Base-by-base conservation (phyloP, 192 early-diverging fungal species). In the Coemansia sp. region DNA sequence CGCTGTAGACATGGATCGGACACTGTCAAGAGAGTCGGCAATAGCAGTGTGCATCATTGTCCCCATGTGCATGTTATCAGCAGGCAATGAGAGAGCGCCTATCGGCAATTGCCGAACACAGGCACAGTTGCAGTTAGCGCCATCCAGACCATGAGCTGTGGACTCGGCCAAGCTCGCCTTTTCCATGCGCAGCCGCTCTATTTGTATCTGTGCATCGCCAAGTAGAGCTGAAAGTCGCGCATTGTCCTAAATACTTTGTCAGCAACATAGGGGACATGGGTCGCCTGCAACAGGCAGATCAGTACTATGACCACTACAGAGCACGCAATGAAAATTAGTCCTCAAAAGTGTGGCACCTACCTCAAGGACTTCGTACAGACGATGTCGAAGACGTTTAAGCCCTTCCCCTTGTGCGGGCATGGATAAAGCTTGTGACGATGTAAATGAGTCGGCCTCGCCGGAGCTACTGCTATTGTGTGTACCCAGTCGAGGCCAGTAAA, bases 321-420 rank as follows among this genome's bases (percentile, higher is more conserved):
- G n/a, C 18, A 45, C n/a, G 1, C 18, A 21, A 18, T 21, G 11
- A 59, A 59, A n/a, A 37, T 59, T 11, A 37, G 20, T 18, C 21
- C n/a, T 0, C 34, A 14, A 8, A 47, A 21, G 35, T 1, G 14
- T 3, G 48, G 10, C 16, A 64, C 66, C 47, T 69, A 75, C 73
- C 62, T 77, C 75, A 23, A 77, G 25, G 16, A 77, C 65, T 37
- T 71, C 75, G 31, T 57, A 16, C 14, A 77, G 45, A 9, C 69
- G 69, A 47, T 68, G 65, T 35, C 62, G 58, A 41, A 77, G 69
- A 2, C 65, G 61, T 7, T 59, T 62, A 42, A 57, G 48, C 23
- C 65, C 64, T 26, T 64, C 62, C 12, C 55, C 26, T 26, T 59
- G 39, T 18, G 38, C 35, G 4, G 45, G 52, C 26, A 36, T 34